Base-by-base conservation (phyloP, 345 rosid genomes). In the Barbarea vulgaris region DNA sequence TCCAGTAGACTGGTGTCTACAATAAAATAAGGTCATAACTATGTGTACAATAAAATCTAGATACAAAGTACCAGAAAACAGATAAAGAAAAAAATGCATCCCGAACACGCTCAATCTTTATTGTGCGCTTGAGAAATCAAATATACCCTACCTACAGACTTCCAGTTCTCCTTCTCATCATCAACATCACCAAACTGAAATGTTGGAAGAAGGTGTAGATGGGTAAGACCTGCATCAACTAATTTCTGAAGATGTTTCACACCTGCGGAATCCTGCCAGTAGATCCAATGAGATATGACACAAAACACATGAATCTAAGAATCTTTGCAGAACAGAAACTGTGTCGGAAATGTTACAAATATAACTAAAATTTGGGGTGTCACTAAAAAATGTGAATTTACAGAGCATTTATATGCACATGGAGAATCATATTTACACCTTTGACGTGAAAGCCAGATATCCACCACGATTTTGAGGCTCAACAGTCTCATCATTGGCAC, bases 181-280 rank as follows among this genome's bases (percentile, higher is more conserved):
- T 86, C 93, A 78, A 93, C 94, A 70, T 81, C 94, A 71, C 84
- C 96, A 79, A 93, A 93, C 72, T 93, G 98, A 81, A 81, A 91
- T 77, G 90, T 79, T 13, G 98, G 98, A 77, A 93, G 87, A 79
- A 91, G 83, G 79, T 93, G 98, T 70, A 93, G 77, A 75, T 93
- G 98, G 79, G 89, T 88, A 69, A 94, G 78, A 70, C 98, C 98
- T 79, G 98, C 96, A 77, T 81, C 80, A 51, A 90, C 87, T 80
- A 94, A 82, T 78, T 88, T 89, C 81, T 86, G 85, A 57, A 91
- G 84, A 81, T 94, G 98, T 72, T 42, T 82, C 72, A 88, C 62
- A 24, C 97, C 95, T 54, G 91, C 91, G 61, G 96, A 91, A 75
- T 89, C 88, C 97, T 93, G 83, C 76, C 80, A 74, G 72, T 15